Conservation (phyloP, 306 rosid genomes). For the Clitoria ternatea region DNA sequence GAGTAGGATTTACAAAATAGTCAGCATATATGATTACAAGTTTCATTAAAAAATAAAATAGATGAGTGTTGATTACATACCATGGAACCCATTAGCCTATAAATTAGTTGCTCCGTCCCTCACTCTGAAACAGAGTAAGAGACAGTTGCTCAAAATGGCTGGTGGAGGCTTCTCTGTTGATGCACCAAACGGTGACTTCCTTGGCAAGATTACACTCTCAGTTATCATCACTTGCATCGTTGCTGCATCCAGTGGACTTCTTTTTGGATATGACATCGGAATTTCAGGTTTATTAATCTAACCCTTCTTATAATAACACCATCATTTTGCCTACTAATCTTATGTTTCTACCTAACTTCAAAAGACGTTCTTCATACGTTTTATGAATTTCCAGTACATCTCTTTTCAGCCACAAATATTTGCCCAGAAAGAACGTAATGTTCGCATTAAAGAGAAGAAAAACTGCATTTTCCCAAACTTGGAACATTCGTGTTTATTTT, state of each 20-base stretch:
- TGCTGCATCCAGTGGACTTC: constrained; percentile 67
- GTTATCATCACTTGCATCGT: constrained; percentile 62
- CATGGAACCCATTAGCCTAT: no score
- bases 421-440: neutral
- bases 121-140: no score
- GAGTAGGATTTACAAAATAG: no score
- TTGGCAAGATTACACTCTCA: constrained; percentile 46
- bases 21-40: no score
- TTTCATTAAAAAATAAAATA: no score
- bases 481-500: neutral
- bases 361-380: neutral
- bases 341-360: no score
- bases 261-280: constrained; percentile 71
- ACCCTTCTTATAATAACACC: no score
- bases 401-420: neutral
- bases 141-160: constrained; percentile 43
- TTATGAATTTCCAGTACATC: neutral
- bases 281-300: constrained; percentile 60
- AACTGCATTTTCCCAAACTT: neutral
- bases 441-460: neutral
- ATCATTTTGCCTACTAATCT: no score
- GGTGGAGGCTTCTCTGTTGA: constrained; percentile 45
- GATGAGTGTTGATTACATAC: no score
- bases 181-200: constrained; percentile 10
- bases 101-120: no score